These are phyloP conservation scores for Metschnikowia vanudenii DNA, from an alignment of 805 yeast genomes.

Conservation along the genomic window DNA sequence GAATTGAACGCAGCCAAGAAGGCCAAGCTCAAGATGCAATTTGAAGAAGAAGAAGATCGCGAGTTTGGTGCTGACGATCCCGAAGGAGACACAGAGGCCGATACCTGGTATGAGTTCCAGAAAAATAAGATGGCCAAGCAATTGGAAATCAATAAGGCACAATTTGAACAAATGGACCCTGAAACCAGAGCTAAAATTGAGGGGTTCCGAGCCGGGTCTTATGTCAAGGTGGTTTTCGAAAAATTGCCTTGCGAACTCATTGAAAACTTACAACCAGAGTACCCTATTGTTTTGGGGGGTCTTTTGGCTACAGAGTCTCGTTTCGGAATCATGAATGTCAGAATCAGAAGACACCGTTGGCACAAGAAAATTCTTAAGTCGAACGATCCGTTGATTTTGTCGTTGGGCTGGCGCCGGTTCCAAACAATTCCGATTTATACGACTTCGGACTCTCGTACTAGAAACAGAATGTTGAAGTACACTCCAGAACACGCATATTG, in stretches of 20 bases:
- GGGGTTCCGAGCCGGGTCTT: conserved; percentile 91
- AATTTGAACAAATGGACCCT: conserved; percentile 67
- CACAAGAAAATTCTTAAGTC: conserved; percentile 93
- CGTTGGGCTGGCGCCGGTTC: conserved; percentile 98
- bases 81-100: conserved; percentile 69
- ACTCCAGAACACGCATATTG: conserved; percentile 98
- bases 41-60: conserved; percentile 74
- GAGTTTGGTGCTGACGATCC: conserved; percentile 76
- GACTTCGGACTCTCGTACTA: conserved; percentile 94
- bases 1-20: conserved; percentile 83
- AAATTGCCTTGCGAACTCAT: conserved; percentile 85
- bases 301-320: conserved; percentile 85
- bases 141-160: conserved; percentile 86
- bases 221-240: conserved; percentile 85
- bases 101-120: conserved; percentile 97
- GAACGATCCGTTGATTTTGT: conserved; percentile 90
- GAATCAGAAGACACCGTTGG: conserved; percentile 98
- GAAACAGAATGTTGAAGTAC: conserved; percentile 96
- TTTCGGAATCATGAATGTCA: conserved; percentile 88
- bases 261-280: conserved; percentile 80
- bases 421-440: conserved; percentile 96
- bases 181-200: conserved; percentile 80
- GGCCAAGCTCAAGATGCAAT: conserved; percentile 82
- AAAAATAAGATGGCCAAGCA: conserved; percentile 97
- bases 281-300: conserved; percentile 89